Base-by-base conservation (phyloP, 345 rosid species). In the Aegle marmelos region DNA sequence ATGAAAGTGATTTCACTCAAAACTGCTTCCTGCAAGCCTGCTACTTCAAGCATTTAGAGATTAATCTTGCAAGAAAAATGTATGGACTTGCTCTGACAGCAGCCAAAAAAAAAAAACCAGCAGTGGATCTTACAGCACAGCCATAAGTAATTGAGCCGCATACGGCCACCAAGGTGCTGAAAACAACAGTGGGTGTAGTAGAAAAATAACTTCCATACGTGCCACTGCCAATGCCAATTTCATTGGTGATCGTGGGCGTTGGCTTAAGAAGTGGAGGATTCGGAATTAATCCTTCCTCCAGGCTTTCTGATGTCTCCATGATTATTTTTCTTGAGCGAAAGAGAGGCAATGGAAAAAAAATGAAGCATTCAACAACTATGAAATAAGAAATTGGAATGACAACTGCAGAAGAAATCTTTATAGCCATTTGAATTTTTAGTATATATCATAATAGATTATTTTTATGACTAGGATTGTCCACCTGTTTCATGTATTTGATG, bases 161-260 rank as follows among this genome's bases (percentile, higher is more conserved):
- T 36, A 83, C 62, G n/a, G 88, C 83, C 19, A 89, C 82, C 56
- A 85, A 66, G 66, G 90, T 86, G 87, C 90, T 81, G 73, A 83
- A 78, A 21, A 85, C 56, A 45, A 85, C 79, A 79, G 72, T 79
- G 4, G 76, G 50, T 30, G 80, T 71, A 10, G 68, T 27, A 0
- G 76, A 53, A 19, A 76, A 62, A 62, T 30, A 54, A 19, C 54
- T 36, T 1, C 3, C 16, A 41, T 13, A 41, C 50, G 11, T 41
- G 50, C 50, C 50, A 41, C 50, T 0, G 50, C 50, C 50, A 41
- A 10, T 41, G 11, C 50, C 50, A 11, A 41, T 41, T 41, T 41
- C 50, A 41, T 41, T 30, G 6, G 16, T 19, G 21, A 19, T 27
- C 22, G 17, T 17, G 17, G 56, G 60, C 58, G 4, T 19, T 62